Evolutionary conservation across 129 eudicot species (phyloP), one percentile per base, ranked within the genome.

Genomic region (Logfia minima): DNA sequence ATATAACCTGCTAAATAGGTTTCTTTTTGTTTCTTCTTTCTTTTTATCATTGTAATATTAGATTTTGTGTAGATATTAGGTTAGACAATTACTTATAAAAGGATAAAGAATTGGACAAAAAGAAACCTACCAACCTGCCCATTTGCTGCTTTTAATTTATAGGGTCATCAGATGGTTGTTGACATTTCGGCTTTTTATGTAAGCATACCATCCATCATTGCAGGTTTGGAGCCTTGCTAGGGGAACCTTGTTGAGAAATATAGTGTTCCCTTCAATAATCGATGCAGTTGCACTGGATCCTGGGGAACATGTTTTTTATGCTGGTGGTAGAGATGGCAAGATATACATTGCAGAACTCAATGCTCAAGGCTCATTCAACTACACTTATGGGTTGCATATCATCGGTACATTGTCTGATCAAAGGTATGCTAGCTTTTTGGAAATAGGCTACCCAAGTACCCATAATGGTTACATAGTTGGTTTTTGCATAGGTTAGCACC

Each of bases 321-420:
- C 96, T 75, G 97, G 97, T 68, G 90, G 91, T 34, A 87, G 91
- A 84, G 93, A 92, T 87, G 96, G 97, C 45, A 89, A 84, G 79
- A 89, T 89, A 82, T 89, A 92, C 72, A 92, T 92, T 75, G 93
- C 93, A 21, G 89, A 86, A 72, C 86, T 92, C 41, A 86, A 84
- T 83, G 86, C 90, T 80, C 86, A 72, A 82, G 81, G 72, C 6
- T 78, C 76, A 76, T 65, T 87, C 68, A 80, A 70, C 83, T 73
- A 84, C 78, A 84, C 10, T 37, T 83, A 84, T 75, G 96, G 96
- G 66, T 56, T 71, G 73, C 90, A 92, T 81, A 87, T 89, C 63
- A 82, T 92, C n/a, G 97, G 96, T 28, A 68, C 90, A 79, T 79
- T 89, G 74, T 80, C 90, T 66, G 96, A 87, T 73, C 91, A 87